phyloP scores from a whole-genome alignment of 2,329 filamentous ascomycete genomes.

The Botryotinia convoluta region DNA sequence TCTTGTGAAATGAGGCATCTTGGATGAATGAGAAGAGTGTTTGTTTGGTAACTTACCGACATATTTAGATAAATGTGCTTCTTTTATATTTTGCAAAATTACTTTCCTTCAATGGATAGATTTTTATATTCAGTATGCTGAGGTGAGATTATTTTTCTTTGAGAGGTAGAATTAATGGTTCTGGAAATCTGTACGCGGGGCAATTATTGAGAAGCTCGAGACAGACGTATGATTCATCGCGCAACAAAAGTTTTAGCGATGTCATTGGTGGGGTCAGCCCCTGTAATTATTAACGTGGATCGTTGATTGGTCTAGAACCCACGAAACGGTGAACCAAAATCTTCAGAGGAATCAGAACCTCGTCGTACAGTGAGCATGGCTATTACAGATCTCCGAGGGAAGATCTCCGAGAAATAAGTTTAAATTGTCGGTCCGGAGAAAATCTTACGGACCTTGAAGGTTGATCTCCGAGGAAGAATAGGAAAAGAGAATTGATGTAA shows the following conservation, averaged over 20 bases:
- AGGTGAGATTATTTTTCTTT: slow-evolving; percentile 18
- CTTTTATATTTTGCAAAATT: slow-evolving; percentile 6
- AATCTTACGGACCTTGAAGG: background rate
- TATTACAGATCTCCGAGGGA: background rate
- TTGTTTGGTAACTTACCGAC: slow-evolving; percentile 17
- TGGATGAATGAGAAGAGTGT: background rate
- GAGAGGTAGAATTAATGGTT: background rate
- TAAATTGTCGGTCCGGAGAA: background rate
- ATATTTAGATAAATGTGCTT: background rate
- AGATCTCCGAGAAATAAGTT: slow-evolving; percentile 5
- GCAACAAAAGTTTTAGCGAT: slow-evolving; percentile 14
- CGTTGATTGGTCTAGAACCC: slow-evolving; percentile 1
- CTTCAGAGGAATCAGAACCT: background rate
- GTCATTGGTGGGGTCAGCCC: slow-evolving; percentile 8
- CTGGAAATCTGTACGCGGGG: slow-evolving; percentile 15
- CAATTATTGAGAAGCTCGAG: background rate
- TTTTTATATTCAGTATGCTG: slow-evolving; percentile 2
- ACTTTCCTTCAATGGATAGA: background rate
- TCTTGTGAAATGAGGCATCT: slow-evolving; percentile 16
- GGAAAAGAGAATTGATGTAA: background rate
- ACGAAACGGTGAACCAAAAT: background rate
- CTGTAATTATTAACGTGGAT: slow-evolving; percentile 1
- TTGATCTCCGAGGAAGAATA: slow-evolving; percentile 12
- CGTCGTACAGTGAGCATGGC: background rate
- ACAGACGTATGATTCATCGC: background rate